Conservation (phyloP, 1,139 yeast genomes). For the Yamadazyma mexicana region DNA sequence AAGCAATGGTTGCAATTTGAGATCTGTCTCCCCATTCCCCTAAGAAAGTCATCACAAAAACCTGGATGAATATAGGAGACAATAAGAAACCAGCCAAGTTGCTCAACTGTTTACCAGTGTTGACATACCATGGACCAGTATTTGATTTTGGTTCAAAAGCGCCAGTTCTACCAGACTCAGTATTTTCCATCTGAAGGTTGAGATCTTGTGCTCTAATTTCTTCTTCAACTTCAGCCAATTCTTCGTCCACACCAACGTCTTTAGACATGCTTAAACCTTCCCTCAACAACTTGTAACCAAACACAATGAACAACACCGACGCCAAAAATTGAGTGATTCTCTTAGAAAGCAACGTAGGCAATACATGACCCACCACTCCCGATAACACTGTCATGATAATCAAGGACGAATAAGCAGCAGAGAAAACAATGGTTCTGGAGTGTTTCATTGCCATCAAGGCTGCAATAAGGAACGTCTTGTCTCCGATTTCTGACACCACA, state of each 20-base stretch:
- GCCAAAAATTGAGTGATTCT: conserved; percentile 81
- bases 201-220: conserved; percentile 73
- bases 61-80: conserved; percentile 93
- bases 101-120: conserved; percentile 34
- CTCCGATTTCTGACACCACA: conserved; percentile 91
- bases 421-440: conserved; percentile 76
- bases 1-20: conserved; percentile 95
- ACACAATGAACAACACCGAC: conserved; percentile 73
- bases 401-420: conserved; percentile 85
- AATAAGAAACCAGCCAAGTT: conserved; percentile 63
- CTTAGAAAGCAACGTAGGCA: conserved; percentile 81
- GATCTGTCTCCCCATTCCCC: conserved; percentile 99
- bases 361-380: conserved; percentile 87
- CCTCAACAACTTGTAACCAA: conserved; percentile 71
- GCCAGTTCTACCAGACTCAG: conserved; percentile 52
- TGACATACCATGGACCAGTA: conserved; percentile 25
- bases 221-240: conserved; percentile 94
- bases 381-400: conserved; percentile 89
- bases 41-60: conserved; percentile 90
- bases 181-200: conserved; percentile 48
- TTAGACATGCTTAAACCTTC: conserved; percentile 87
- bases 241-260: conserved; percentile 87
- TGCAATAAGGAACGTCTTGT: conserved; percentile 93
- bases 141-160: conserved; percentile 10
- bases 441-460: conserved; percentile 98